Evolutionary conservation across 768 basidiomycete species (phyloP), one percentile per base, ranked within the genome.

Genomic region (Phylloporus arenicola): DNA sequence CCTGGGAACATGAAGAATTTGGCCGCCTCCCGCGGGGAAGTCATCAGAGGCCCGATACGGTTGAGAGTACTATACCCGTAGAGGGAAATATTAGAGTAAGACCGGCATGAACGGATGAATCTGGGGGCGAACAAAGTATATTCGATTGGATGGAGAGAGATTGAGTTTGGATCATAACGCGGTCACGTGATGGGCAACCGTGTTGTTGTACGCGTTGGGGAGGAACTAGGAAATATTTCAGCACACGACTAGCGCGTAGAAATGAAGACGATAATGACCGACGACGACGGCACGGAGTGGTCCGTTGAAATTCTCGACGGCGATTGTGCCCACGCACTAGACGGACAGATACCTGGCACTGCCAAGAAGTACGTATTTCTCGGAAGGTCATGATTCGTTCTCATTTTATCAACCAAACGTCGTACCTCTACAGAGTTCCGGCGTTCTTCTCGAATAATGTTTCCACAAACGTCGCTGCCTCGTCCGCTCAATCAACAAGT

Each of bases 301-400:
- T 68, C 66, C 22, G 56, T 68, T 33, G 68, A 69, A 50, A 66
- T 68, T 31, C 30, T 62, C 35, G 66, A 68, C 8, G 66, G 53
- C 20, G 50, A 55, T 24, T 47, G 37, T 43, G 44, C 50, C 43
- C 46, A 51, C 16, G 44, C 31, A 13, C 51, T 17, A 4, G 47
- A 55, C 62, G 61, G 65, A 62, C 56, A 55, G 59, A 47, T 35
- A 47, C 25, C 40, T 19, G 9, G 14, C 31, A 12, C 42, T 3
- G 39, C 33, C 29, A 52, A 50, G 42, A 37, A 42, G 64, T 65
- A 52, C 44, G 62, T 59, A 27, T 40, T 34, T 20, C 24, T 45
- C 25, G 43, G 39, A 47, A 33, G 50, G 42, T 31, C 52, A 51
- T 52, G 47, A 17, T 57, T 48, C 57, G 59, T 39, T 24, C 33